These are phyloP conservation scores for Hyaloscypha bicolor DNA, from an alignment of 495 filamentous ascomycete genomes.

Conservation along the genomic window DNA sequence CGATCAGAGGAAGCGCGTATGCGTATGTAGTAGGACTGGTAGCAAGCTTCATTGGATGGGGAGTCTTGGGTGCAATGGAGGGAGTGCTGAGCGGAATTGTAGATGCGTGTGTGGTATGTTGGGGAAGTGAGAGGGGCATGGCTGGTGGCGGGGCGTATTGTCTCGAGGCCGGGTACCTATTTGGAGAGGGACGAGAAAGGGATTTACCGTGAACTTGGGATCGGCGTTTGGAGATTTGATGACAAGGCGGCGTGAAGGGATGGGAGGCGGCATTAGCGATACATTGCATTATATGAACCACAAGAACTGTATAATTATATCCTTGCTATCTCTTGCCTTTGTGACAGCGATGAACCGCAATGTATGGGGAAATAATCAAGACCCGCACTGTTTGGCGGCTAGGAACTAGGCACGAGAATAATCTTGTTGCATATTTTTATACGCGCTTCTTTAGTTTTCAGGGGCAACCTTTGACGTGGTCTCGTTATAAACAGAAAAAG, in stretches of 20 bases:
- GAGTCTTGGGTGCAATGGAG: constrained; percentile 91
- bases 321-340: neutral
- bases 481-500: too few relatives aligned
- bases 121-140: constrained; percentile 81
- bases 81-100: constrained; percentile 89
- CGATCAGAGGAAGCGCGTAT: constrained; percentile 80
- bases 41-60: constrained; percentile 93
- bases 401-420: too few relatives aligned
- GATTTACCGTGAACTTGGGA: constrained; percentile 6
- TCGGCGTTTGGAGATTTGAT: neutral
- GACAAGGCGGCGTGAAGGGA: neutral
- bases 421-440: too few relatives aligned
- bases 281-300: neutral
- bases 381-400: too few relatives aligned
- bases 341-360: too few relatives aligned
- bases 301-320: neutral
- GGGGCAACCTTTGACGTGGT: too few relatives aligned
- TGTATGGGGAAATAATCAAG: too few relatives aligned
- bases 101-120: constrained; percentile 90
- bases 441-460: too few relatives aligned
- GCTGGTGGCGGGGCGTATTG: constrained; percentile 77
- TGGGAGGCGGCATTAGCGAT: neutral
- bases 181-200: constrained; percentile 55
- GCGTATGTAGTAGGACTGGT: constrained; percentile 93
- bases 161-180: constrained; percentile 81